Evolutionary conservation across 768 basidiomycete species (phyloP), one percentile per base, ranked within the genome.

Genomic region (Mycena latifolia): DNA sequence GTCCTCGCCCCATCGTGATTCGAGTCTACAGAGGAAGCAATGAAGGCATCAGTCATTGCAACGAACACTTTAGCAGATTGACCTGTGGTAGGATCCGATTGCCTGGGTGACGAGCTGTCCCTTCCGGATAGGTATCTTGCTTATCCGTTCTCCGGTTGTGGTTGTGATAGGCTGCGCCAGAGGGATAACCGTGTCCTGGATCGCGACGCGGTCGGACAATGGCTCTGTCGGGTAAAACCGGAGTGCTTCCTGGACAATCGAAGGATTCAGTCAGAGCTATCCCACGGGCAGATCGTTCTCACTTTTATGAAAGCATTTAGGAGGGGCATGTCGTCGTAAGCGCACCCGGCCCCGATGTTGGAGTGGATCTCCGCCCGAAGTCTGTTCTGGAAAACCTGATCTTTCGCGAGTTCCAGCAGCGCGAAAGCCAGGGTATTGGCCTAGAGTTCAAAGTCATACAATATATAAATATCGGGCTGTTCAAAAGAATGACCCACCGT

Each of bases 271-370:
- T 4, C n/a, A 20, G 3, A 20, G 41, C 20, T 5, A n/a, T n/a
- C 4, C 37, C 37, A 18, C n/a, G 4, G 41, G 20, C n/a, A 48
- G 11, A 8, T 46, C 12, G n/a, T 11, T 5, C 54, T 6, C 11
- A 64, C 69, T 27, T 70, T 70, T 55, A 70, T 56, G 24, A 66
- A 65, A 17, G 69, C 65, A 29, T 66, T 67, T 3, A 70, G 25
- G 37, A 62, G 37, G 1, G 61, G 45, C 52, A 70, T 48, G 24
- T 9, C 39, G 25, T 66, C 69, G 39, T 55, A 60, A 17, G 39
- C 37, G 12, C 43, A 1, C 1, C 22, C 14, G 14, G 45, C 6
- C 2, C 28, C 37, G 15, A 27, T 2, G 46, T 11, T 35, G 18
- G 56, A 15, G 25, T 48, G 27, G 17, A 69, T 66, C 29, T 70